Evolutionary conservation across 176 grass and related monocot species (phyloP).

Genomic region (Elaeis guineensis): DNA sequence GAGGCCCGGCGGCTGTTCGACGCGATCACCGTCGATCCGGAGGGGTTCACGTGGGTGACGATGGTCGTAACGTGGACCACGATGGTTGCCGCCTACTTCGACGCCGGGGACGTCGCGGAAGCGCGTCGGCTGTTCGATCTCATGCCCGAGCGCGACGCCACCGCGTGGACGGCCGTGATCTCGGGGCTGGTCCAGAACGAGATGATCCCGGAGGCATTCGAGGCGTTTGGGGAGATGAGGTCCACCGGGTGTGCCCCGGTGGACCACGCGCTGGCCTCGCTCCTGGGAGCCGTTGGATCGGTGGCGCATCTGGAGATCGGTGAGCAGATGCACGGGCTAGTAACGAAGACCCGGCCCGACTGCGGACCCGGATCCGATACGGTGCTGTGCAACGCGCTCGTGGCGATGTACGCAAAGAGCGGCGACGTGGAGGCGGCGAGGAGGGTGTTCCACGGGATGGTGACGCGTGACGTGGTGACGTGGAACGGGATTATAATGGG

Average conservation of each 20-base stretch:
- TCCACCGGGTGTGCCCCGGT: not conserved
- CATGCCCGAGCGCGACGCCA: conserved; percentile 14
- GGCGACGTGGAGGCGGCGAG: conserved; percentile 8
- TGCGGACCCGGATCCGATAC: not conserved
- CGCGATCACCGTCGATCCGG: not conserved
- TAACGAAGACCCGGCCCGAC: not conserved
- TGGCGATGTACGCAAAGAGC: conserved; percentile 15
- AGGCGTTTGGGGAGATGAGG: not conserved
- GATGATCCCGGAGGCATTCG: conserved; percentile 2
- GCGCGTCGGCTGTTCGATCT: conserved; percentile 6
- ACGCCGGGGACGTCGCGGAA: conserved; percentile 2
- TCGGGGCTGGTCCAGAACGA: conserved; percentile 9
- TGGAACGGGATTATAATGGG: conserved; percentile 9
- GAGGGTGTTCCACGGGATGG: not conserved
- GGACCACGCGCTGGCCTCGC: not conserved
- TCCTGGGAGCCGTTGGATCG: conserved; percentile 7
- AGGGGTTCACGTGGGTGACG: conserved; percentile 6
- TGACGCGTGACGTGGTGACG: conserved; percentile 2
- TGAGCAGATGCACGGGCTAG: conserved; percentile 11
- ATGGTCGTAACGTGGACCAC: conserved; percentile 15
- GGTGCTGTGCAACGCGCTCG: conserved; percentile 8
- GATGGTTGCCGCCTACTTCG: conserved; percentile 9
- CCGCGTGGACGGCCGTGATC: conserved; percentile 10
- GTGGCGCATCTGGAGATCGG: conserved; percentile 9
- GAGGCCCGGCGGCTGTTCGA: conserved; percentile 14